Conservation (phyloP, 1,284 basidiomycete species). For the Earliella scabrosa region DNA sequence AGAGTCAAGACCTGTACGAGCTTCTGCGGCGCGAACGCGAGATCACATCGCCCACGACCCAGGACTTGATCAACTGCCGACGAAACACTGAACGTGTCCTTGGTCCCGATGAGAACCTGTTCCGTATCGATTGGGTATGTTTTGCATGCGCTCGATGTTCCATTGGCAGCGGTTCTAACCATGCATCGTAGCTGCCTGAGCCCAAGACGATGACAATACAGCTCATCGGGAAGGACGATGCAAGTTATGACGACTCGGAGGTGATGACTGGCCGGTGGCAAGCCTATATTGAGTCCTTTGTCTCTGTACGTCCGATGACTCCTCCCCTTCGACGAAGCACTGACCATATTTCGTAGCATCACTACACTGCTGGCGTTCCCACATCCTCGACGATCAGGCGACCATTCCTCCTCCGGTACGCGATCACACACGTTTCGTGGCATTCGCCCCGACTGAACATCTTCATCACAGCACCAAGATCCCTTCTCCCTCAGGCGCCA, state of each 20-base stretch:
- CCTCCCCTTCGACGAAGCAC: not conserved
- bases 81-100: slow-evolving; percentile 84
- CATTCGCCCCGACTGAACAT: no score
- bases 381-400: slow-evolving; percentile 53
- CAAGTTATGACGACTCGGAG: slow-evolving; percentile 85
- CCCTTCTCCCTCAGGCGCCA: slow-evolving; percentile 14
- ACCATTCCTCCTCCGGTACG: slow-evolving; percentile 79
- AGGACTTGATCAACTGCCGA: slow-evolving; percentile 87
- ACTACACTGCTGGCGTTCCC: slow-evolving; percentile 55
- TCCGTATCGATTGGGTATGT: slow-evolving; percentile 90
- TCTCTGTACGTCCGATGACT: slow-evolving; percentile 58
- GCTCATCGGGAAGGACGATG: slow-evolving; percentile 89
- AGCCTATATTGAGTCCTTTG: slow-evolving; percentile 88
- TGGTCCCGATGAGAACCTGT: slow-evolving; percentile 90
- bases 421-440: no score
- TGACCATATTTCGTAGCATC: slow-evolving; percentile 42
- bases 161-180: no score
- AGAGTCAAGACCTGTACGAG: slow-evolving; percentile 85
- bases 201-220: slow-evolving; percentile 81
- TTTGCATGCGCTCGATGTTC: not conserved
- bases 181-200: slow-evolving; percentile 60
- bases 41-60: slow-evolving; percentile 63
- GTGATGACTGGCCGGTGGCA: slow-evolving; percentile 86
- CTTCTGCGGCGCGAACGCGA: slow-evolving; percentile 81
- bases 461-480: slow-evolving; percentile 16